Evolutionary conservation across 2,329 filamentous ascomycete genomes (phyloP).

Genomic region (Phialophora verrucosa): DNA sequence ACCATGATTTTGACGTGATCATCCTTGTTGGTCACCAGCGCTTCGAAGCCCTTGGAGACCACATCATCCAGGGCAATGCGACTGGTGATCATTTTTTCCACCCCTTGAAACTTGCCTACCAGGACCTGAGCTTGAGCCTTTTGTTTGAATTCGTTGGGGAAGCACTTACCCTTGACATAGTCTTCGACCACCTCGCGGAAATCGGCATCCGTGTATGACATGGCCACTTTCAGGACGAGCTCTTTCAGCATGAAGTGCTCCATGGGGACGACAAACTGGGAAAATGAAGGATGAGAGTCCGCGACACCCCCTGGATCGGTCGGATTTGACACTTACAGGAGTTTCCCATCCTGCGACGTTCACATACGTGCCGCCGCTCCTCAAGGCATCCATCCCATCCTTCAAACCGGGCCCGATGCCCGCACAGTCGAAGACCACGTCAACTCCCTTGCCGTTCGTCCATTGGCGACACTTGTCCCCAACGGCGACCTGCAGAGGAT

Average conservation of each 20-base stretch:
- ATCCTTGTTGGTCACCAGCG: constrained; percentile 63
- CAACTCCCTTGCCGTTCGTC: constrained; percentile 42
- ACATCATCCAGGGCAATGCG: constrained; percentile 62
- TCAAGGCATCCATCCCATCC: constrained; percentile 43
- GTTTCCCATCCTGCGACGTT: constrained; percentile 45
- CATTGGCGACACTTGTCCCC: constrained; percentile 40
- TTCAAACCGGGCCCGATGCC: constrained; percentile 42
- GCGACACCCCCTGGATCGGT: background rate
- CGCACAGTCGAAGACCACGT: constrained; percentile 45
- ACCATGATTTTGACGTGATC: constrained; percentile 68
- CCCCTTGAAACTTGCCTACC: constrained; percentile 42
- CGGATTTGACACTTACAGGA: constrained; percentile 36
- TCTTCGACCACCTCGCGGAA: constrained; percentile 43
- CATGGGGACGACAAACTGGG: constrained; percentile 25
- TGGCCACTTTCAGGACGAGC: constrained; percentile 37
- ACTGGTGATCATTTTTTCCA: constrained; percentile 62
- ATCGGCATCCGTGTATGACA: constrained; percentile 43
- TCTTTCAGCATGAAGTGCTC: constrained; percentile 13
- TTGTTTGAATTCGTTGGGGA: background rate
- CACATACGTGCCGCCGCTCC: constrained; percentile 41
- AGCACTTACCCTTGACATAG: constrained; percentile 42
- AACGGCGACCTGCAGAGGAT: constrained; percentile 31
- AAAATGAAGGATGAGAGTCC: constrained; percentile 31
- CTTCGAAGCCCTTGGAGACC: constrained; percentile 62
- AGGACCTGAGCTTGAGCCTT: background rate